Conservation (phyloP, 2,329 filamentous ascomycete species). For the Botryosphaeria agaves region DNA sequence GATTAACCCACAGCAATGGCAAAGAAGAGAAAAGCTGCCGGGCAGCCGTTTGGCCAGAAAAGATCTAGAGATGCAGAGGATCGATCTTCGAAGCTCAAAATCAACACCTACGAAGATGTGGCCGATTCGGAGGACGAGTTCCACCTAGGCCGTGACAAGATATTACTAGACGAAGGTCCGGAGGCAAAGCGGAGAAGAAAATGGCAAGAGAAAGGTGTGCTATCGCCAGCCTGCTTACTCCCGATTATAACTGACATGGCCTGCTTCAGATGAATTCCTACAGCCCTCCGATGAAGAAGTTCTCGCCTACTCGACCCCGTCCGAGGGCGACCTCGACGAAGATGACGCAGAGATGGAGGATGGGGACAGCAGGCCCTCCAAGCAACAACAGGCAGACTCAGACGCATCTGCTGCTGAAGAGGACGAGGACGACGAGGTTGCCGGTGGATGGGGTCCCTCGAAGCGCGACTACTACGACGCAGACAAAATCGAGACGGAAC, state of each 20-base stretch:
- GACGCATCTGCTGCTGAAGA: constrained; percentile 18
- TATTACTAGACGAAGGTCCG: constrained; percentile 69
- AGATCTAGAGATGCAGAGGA: neutral
- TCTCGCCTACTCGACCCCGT: constrained; percentile 27
- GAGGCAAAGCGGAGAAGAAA: constrained; percentile 61
- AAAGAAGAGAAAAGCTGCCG: constrained; percentile 8
- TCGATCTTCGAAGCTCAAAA: constrained; percentile 35
- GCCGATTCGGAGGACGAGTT: constrained; percentile 92
- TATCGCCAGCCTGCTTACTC: constrained; percentile 1
- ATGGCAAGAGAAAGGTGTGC: constrained; percentile 44
- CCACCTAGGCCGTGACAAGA: constrained; percentile 68
- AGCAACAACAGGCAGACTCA: constrained; percentile 4
- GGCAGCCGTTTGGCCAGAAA: constrained; percentile 1
- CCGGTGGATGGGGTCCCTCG: constrained; percentile 71
- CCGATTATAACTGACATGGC: constrained; percentile 1
- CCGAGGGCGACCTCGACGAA: constrained; percentile 25
- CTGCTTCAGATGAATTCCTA: constrained; percentile 34
- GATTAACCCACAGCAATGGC: no score
- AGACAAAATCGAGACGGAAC: constrained; percentile 54
- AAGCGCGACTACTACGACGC: constrained; percentile 88
- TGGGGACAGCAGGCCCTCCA: constrained; percentile 11
- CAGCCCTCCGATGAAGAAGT: constrained; percentile 47
- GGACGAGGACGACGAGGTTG: constrained; percentile 37
- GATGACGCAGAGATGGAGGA: constrained; percentile 19
- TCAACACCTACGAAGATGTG: constrained; percentile 59